A percentile compares a stretch with the other conserved stretches of the same genome.
Conservation (phyloP, 2,329 filamentous ascomycete genomes). For the Phyllosticta citriasiana region DNA sequence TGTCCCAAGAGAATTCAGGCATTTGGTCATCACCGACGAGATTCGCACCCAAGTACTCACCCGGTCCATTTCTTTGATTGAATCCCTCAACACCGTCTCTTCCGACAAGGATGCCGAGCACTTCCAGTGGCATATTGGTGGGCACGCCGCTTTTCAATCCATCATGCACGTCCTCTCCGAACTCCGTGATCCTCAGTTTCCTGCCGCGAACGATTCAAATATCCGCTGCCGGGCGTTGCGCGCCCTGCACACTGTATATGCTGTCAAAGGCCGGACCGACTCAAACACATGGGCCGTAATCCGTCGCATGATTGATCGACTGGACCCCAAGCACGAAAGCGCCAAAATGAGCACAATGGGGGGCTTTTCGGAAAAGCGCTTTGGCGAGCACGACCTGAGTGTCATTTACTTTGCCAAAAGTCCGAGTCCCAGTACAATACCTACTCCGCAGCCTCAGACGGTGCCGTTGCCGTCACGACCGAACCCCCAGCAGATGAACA, state of each 20-base stretch:
- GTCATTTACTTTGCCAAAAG: conserved; percentile 4
- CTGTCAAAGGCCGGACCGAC: conserved; percentile 22
- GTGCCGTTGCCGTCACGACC: not conserved
- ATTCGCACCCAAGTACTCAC: conserved; percentile 22
- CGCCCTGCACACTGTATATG: conserved; percentile 23
- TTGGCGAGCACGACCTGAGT: conserved; percentile 5
- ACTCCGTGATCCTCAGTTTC: conserved; percentile 27
- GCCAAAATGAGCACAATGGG: not conserved
- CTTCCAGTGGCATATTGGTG: conserved; percentile 30
- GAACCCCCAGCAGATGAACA: not conserved
- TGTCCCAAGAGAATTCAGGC: conserved; percentile 18
- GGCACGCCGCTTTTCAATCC: conserved; percentile 13
- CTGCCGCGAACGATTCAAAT: conserved; percentile 19
- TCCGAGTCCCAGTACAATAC: conserved; percentile 1
- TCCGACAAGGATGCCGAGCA: conserved; percentile 26
- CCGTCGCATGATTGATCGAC: conserved; percentile 29
- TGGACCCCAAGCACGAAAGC: conserved; percentile 19
- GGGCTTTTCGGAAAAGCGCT: conserved; percentile 1
- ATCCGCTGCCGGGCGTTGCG: conserved; percentile 17
- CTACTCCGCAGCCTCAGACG: not conserved
- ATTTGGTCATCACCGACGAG: conserved; percentile 2
- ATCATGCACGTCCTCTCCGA: conserved; percentile 31
- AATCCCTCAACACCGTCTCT: conserved; percentile 25
- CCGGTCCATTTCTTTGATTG: conserved; percentile 29
- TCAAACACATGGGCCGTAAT: conserved; percentile 27